phyloP scores from a whole-genome alignment of 83 land plant species.

The Picea mariana region DNA sequence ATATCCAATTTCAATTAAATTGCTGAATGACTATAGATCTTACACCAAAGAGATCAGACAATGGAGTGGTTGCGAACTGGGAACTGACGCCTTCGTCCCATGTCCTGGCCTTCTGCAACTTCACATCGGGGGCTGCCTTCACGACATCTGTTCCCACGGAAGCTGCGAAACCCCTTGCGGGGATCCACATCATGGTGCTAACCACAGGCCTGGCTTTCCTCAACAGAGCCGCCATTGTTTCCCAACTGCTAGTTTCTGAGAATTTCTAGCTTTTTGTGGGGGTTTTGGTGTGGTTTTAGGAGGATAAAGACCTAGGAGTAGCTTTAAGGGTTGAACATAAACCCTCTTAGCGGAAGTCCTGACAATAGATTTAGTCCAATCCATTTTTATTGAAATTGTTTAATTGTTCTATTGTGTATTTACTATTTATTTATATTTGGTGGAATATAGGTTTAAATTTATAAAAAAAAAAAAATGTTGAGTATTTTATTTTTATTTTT shows the following conservation, averaged over 20 bases:
- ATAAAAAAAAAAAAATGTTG: too few species aligned
- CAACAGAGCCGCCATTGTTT: slow-evolving; percentile 20
- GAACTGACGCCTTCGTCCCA: slow-evolving; percentile 93
- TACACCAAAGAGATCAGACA: slow-evolving; percentile 77
- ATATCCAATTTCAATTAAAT: neutral
- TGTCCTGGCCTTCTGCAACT: slow-evolving; percentile 85
- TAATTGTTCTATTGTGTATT: too few species aligned
- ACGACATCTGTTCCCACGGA: slow-evolving; percentile 59
- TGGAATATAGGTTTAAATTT: too few species aligned
- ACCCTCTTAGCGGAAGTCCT: too few species aligned
- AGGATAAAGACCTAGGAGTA: too few species aligned
- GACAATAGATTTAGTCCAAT: too few species aligned
- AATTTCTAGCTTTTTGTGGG: too few species aligned
- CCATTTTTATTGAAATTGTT: too few species aligned
- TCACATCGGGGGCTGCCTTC: slow-evolving; percentile 48
- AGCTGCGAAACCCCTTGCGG: slow-evolving; percentile 37
- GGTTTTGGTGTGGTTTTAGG: neutral
- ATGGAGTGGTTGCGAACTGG: slow-evolving; percentile 78
- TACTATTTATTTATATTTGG: too few species aligned
- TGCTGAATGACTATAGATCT: neutral
- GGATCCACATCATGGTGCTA: neutral
- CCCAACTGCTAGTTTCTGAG: too few species aligned
- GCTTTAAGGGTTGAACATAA: too few species aligned
- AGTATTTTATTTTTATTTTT: too few species aligned
- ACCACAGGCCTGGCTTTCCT: neutral